These are phyloP conservation scores for Tricholomella constricta DNA, from an alignment of 768 basidiomycete genomes.

Conservation along the genomic window DNA sequence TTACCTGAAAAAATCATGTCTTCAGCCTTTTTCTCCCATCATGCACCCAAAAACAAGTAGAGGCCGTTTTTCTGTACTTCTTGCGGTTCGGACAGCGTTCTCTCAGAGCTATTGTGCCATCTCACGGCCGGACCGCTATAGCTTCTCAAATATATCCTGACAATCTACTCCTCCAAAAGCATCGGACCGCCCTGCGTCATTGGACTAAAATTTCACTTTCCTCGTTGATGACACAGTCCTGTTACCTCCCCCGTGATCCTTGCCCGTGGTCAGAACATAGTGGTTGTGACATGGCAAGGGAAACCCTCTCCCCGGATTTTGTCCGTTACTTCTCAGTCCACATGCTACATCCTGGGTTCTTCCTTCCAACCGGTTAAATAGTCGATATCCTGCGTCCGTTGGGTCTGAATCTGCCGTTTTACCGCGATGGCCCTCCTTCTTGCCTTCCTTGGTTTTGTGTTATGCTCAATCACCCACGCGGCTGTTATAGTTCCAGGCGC, in stretches of 20 bases:
- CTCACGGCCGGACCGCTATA: slow-evolving; percentile 6
- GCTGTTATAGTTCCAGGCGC: slow-evolving; percentile 62
- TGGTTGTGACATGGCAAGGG: background rate
- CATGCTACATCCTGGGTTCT: background rate
- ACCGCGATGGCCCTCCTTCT: slow-evolving; percentile 12
- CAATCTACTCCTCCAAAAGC: background rate
- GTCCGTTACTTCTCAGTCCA: background rate
- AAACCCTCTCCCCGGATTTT: slow-evolving; percentile 5
- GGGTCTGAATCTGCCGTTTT: background rate
- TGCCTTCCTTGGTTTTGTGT: slow-evolving; percentile 4
- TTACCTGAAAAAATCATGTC: too few species aligned
- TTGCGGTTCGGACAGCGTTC: background rate
- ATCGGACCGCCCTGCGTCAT: slow-evolving; percentile 4
- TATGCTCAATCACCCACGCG: slow-evolving; percentile 24
- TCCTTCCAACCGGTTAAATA: slow-evolving; percentile 8
- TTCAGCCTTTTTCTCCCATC: too few species aligned
- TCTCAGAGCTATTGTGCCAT: background rate
- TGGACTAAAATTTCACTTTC: background rate
- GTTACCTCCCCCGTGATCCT: slow-evolving; percentile 5
- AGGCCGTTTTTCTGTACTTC: background rate
- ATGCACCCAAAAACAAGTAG: too few species aligned
- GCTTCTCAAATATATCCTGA: slow-evolving; percentile 5
- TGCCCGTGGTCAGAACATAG: slow-evolving; percentile 6
- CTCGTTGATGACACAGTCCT: background rate
- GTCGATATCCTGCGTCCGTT: background rate